A percentile compares a stretch with the other conserved stretches of the same genome.
phyloP scores from a whole-genome alignment of 768 basidiomycete genomes.

The Mrakia gelida region DNA sequence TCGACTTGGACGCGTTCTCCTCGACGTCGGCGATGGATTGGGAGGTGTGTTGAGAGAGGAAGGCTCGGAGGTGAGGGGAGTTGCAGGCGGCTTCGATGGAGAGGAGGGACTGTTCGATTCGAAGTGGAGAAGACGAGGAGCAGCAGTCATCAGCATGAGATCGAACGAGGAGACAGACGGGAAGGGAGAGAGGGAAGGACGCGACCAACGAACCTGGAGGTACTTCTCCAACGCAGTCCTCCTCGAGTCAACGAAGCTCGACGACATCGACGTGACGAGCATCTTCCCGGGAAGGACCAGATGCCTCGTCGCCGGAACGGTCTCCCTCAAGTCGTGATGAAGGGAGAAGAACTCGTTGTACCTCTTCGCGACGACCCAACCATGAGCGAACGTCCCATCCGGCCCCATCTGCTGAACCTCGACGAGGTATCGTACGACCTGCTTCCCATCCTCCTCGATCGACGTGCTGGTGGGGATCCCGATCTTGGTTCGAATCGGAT shows the following conservation, averaged over 20 bases:
- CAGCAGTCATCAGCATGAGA: not conserved
- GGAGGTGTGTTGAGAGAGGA: slow-evolving; percentile 63
- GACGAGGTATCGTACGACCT: slow-evolving; percentile 84
- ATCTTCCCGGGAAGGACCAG: slow-evolving; percentile 91
- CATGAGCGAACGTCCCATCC: slow-evolving; percentile 66
- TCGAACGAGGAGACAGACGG: not conserved
- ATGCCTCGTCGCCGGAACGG: slow-evolving; percentile 54
- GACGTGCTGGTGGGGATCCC: slow-evolving; percentile 75
- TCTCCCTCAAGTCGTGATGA: slow-evolving; percentile 78
- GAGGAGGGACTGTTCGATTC: slow-evolving; percentile 8
- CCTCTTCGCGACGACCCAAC: slow-evolving; percentile 88
- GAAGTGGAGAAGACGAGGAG: not conserved
- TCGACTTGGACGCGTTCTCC: slow-evolving; percentile 1
- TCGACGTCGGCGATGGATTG: slow-evolving; percentile 1
- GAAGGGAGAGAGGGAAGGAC: not conserved
- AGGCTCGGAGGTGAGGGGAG: slow-evolving; percentile 61
- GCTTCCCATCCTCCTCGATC: slow-evolving; percentile 75
- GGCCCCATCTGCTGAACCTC: slow-evolving; percentile 82
- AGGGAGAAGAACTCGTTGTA: slow-evolving; percentile 93
- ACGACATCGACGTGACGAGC: slow-evolving; percentile 79
- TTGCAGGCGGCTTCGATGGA: slow-evolving; percentile 21
- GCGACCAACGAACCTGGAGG: slow-evolving; percentile 62
- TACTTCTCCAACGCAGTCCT: slow-evolving; percentile 79
- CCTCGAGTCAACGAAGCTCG: slow-evolving; percentile 79
- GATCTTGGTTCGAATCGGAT: slow-evolving; percentile 78